Evolutionary conservation across 106 monocot genomes (phyloP), one percentile per base, ranked within the genome.

Genomic region (Allium cepa): DNA sequence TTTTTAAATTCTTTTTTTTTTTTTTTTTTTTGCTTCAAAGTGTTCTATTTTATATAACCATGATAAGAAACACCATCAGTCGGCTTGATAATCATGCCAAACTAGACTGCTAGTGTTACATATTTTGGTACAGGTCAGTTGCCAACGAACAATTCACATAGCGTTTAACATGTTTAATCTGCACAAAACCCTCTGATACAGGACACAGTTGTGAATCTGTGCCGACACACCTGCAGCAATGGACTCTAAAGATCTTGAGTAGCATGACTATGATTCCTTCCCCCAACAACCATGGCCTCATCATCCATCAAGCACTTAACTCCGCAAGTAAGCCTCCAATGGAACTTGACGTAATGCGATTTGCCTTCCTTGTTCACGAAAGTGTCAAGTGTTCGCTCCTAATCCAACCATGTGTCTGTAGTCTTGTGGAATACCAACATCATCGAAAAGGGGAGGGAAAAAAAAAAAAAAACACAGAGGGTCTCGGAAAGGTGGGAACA

Each of bases 361-460:
- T 90, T 94, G 10, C 86, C 90, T 1, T 68, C 82, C 26, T 68
- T 76, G 69, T 77, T 85, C 72, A 92, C 61, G 77, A 92, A 88
- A 46, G 92, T 92, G 80, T 85, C n/a, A 88, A 22, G 92, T 85
- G 78, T 92, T 92, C 51, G 88, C 92, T 22, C 92, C 88, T 63
- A 92, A 92, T 3, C 92, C 92, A 11, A 88, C 85, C 92, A 92
- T 92, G 85, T 92, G 92, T 7, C 92, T 71, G 71, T 92, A 92
- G 72, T 88, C 83, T 1, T 70, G 11, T 12, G 92, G 88, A 4
- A 92, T 80, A 4, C 92, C 92, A 17, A 92, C 92, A 46, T 92
- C 92, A 45, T 92, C 92, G 75, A 92, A 92, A 74, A 92, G 88
- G 88, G n/a, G n/a, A n/a, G n/a, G n/a, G n/a, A n/a, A n/a, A n/a